Evolutionary conservation across 805 yeast species (phyloP).

Genomic region (Kluyveromyces wickerhamii): DNA sequence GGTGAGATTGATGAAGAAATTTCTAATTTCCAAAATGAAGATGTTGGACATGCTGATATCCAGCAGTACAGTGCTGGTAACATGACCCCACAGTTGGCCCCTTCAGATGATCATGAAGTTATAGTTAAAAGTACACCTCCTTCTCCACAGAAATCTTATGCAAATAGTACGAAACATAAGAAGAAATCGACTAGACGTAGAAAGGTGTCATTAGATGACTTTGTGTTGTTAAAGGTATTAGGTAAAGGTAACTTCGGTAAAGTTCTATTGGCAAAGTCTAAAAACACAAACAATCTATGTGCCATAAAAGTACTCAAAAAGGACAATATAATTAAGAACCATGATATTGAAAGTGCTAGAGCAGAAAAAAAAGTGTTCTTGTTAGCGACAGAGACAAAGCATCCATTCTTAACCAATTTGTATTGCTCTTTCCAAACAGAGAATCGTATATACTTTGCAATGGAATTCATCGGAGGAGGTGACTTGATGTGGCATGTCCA

Average conservation of each 20-base stretch:
- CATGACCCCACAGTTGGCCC: not conserved
- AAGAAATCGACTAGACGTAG: conserved; percentile 38
- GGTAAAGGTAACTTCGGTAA: conserved; percentile 99
- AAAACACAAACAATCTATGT: conserved; percentile 71
- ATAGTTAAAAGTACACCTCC: not conserved
- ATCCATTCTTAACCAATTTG: conserved; percentile 86
- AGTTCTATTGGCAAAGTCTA: conserved; percentile 93
- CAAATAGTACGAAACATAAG: conserved; percentile 17
- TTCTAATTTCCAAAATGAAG: not conserved
- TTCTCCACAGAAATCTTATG: conserved; percentile 22
- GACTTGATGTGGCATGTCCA: conserved; percentile 99
- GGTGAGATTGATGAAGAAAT: not conserved
- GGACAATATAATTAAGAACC: conserved; percentile 90
- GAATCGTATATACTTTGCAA: conserved; percentile 92
- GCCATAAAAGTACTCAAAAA: conserved; percentile 96
- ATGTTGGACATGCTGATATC: no score
- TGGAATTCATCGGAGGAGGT: conserved; percentile 98
- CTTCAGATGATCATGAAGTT: not conserved
- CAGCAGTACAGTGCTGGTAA: not conserved
- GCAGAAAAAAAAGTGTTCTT: conserved; percentile 90
- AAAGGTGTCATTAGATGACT: conserved; percentile 88
- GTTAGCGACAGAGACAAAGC: conserved; percentile 75
- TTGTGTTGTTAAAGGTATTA: conserved; percentile 85
- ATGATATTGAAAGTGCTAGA: conserved; percentile 90
- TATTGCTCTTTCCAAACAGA: conserved; percentile 98